Evolutionary conservation across 2,329 filamentous ascomycete genomes (phyloP).

Genomic region (Pseudogymnoascus sp.): DNA sequence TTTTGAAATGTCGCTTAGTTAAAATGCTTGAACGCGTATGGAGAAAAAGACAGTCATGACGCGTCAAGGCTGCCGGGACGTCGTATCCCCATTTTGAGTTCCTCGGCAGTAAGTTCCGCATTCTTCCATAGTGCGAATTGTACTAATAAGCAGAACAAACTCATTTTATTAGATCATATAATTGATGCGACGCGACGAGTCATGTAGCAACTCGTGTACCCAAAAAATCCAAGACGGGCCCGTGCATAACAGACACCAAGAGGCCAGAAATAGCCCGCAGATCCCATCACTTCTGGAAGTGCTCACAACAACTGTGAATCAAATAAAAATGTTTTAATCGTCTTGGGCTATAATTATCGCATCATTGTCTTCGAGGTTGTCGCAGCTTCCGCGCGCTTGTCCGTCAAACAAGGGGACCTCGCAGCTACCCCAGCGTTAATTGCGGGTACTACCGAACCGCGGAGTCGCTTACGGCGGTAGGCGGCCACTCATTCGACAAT

Average conservation of each 20-base stretch:
- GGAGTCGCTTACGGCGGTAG: neutral
- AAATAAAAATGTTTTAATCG: neutral
- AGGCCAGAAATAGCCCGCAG: neutral
- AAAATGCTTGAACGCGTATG: too few relatives aligned
- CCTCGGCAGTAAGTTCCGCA: too few relatives aligned
- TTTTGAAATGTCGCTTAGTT: too few relatives aligned
- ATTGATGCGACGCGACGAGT: neutral
- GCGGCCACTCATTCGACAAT: neutral
- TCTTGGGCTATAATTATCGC: neutral
- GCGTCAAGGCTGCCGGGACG: too few relatives aligned
- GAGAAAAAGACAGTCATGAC: too few relatives aligned
- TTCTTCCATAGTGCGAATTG: too few relatives aligned
- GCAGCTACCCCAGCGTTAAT: neutral
- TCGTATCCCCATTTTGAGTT: too few relatives aligned
- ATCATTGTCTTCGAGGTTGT: neutral
- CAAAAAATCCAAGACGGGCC: neutral
- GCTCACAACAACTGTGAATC: neutral
- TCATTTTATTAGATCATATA: neutral
- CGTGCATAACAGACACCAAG: neutral
- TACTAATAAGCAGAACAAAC: neutral
- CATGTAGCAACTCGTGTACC: neutral
- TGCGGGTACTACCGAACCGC: neutral
- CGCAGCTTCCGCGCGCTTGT: conserved; percentile 5
- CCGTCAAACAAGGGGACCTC: neutral
- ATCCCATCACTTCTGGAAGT: neutral